These are phyloP conservation scores for Viola pubescens DNA, from an alignment of 441 rosid species.

Conservation along the genomic window DNA sequence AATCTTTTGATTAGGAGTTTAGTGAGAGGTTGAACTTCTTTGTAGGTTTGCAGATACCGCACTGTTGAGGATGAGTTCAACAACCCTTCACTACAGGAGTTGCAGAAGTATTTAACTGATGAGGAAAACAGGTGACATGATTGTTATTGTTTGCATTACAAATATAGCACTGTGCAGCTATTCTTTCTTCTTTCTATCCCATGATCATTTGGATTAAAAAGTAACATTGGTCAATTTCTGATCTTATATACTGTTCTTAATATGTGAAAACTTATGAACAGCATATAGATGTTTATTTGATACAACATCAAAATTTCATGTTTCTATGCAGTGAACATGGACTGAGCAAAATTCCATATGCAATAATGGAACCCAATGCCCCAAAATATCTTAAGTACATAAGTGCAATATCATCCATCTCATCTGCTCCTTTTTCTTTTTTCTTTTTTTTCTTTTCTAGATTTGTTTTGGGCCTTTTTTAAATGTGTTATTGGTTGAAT, in stretches of 20 bases:
- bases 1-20: background rate
- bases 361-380: background rate
- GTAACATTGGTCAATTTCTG: background rate
- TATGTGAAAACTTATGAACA: background rate
- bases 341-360: constrained; percentile 1
- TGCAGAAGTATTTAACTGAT: constrained; percentile 67
- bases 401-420: background rate
- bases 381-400: no score
- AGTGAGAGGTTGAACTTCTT: constrained; percentile 15
- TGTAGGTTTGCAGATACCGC: constrained; percentile 79
- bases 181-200: background rate
- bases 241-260: background rate
- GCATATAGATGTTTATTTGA: background rate
- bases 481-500: no score
- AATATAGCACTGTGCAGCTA: background rate
- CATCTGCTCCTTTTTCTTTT: background rate
- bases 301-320: background rate
- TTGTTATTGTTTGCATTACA: constrained; percentile 3
- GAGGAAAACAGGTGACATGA: constrained; percentile 67
- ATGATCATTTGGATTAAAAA: background rate
- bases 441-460: background rate
- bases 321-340: background rate
- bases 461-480: background rate
- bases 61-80: constrained; percentile 68
- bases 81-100: constrained; percentile 53